These are phyloP conservation scores for Metarhizium sp. DNA, from an alignment of 2,329 filamentous ascomycete genomes.

Conservation along the genomic window DNA sequence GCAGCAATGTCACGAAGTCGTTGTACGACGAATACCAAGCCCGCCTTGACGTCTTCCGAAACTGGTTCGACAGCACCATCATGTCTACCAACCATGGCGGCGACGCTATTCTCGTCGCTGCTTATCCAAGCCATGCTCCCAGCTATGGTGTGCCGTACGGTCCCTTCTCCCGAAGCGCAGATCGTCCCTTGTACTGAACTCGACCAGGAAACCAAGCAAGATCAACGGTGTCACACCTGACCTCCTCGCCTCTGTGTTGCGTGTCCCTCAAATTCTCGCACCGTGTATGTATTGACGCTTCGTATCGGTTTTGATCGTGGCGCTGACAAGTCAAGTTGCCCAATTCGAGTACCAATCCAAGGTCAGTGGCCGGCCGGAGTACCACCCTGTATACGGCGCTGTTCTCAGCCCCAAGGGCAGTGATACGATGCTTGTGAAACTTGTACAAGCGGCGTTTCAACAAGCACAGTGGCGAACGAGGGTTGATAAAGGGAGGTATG, in stretches of 20 bases:
- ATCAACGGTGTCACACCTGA: slow-evolving; percentile 16
- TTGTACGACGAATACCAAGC: slow-evolving; percentile 13
- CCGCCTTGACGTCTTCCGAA: slow-evolving; percentile 18
- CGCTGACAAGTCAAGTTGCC: slow-evolving; percentile 13
- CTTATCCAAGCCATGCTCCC: slow-evolving; percentile 11
- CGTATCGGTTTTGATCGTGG: neutral
- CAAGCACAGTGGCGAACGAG: slow-evolving; percentile 16
- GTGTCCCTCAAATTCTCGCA: slow-evolving; percentile 20
- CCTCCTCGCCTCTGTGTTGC: slow-evolving; percentile 19
- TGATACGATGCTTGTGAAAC: slow-evolving; percentile 16
- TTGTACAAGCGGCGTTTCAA: slow-evolving; percentile 19
- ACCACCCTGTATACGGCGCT: slow-evolving; percentile 20
- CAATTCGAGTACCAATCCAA: slow-evolving; percentile 21
- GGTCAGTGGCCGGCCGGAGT: slow-evolving; percentile 18
- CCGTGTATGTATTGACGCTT: slow-evolving; percentile 21
- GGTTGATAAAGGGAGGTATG: slow-evolving; percentile 18
- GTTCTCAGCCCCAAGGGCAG: slow-evolving; percentile 18
- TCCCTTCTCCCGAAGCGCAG: neutral
- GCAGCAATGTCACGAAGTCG: slow-evolving; percentile 13
- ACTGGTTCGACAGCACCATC: slow-evolving; percentile 23
- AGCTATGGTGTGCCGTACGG: slow-evolving; percentile 10
- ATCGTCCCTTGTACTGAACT: neutral
- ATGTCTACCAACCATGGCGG: slow-evolving; percentile 10
- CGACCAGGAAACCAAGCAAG: slow-evolving; percentile 1
- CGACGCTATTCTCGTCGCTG: slow-evolving; percentile 15